These are phyloP conservation scores for Curvularia sp. DNA, from an alignment of 2,329 filamentous ascomycete species.

Conservation along the genomic window DNA sequence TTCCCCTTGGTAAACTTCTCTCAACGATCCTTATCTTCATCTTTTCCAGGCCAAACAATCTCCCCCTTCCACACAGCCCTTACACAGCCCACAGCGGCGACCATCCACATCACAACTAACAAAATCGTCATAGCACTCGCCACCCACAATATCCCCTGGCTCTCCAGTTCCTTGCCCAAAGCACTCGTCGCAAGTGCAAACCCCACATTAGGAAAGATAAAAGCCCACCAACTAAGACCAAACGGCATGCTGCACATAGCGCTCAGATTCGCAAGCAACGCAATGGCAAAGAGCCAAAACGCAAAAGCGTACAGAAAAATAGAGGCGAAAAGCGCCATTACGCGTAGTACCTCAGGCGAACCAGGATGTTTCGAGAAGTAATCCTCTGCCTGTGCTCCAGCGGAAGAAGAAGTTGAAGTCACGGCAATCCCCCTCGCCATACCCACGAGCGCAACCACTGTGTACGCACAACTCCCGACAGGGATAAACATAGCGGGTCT, in stretches of 20 bases:
- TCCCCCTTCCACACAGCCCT: slow-evolving; percentile 58
- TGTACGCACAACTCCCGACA: slow-evolving; percentile 73
- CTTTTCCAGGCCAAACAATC: slow-evolving; percentile 61
- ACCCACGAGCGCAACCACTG: slow-evolving; percentile 71
- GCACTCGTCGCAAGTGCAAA: slow-evolving; percentile 48
- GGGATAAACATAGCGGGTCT: slow-evolving; percentile 75
- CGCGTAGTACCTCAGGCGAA: slow-evolving; percentile 44
- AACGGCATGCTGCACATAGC: slow-evolving; percentile 53
- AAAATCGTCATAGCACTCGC: slow-evolving; percentile 58
- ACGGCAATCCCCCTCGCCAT: slow-evolving; percentile 62
- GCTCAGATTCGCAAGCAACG: slow-evolving; percentile 36
- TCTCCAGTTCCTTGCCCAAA: slow-evolving; percentile 43
- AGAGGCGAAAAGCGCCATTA: slow-evolving; percentile 52
- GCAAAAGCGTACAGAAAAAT: slow-evolving; percentile 69
- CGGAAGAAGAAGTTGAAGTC: not conserved
- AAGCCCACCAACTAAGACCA: slow-evolving; percentile 66
- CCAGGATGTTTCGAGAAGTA: slow-evolving; percentile 33
- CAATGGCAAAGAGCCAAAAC: slow-evolving; percentile 60
- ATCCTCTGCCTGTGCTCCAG: slow-evolving; percentile 37
- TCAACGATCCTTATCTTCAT: slow-evolving; percentile 38
- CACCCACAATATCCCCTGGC: slow-evolving; percentile 46
- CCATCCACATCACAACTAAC: slow-evolving; percentile 60
- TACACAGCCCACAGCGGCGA: slow-evolving; percentile 57
- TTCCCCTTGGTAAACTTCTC: not conserved
- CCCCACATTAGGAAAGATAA: slow-evolving; percentile 54